Conservation (phyloP, 306 rosid genomes). For the Quercus cerris region DNA sequence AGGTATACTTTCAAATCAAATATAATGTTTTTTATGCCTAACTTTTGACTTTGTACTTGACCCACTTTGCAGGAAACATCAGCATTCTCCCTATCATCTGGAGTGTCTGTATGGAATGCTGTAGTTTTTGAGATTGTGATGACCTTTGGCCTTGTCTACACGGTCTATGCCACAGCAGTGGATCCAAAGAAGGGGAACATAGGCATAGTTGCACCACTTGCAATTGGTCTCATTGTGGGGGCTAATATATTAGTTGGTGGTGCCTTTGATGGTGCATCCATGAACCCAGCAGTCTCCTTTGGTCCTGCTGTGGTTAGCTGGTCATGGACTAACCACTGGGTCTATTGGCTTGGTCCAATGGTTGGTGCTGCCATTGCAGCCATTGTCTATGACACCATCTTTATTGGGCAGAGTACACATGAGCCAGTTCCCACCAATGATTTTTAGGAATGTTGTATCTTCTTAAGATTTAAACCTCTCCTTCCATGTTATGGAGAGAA, state of each 20-base stretch:
- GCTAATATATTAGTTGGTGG: slow-evolving; percentile 87
- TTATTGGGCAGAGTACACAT: slow-evolving; percentile 52
- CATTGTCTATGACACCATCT: slow-evolving; percentile 57
- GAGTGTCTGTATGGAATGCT: slow-evolving; percentile 60
- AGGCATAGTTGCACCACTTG: slow-evolving; percentile 68
- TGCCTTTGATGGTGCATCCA: slow-evolving; percentile 83
- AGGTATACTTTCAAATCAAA: neutral
- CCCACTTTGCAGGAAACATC: slow-evolving; percentile 49
- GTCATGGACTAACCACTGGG: slow-evolving; percentile 71
- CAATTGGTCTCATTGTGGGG: slow-evolving; percentile 79
- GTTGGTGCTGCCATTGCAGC: slow-evolving; percentile 65
- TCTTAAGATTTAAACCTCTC: neutral
- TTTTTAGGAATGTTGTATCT: slow-evolving; percentile 20
- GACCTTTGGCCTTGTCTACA: slow-evolving; percentile 77
- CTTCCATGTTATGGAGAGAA: slow-evolving; percentile 15
- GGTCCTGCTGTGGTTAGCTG: slow-evolving; percentile 75
- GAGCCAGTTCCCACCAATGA: slow-evolving; percentile 45
- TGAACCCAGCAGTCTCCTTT: slow-evolving; percentile 82
- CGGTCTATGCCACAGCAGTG: slow-evolving; percentile 78
- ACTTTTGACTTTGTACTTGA: neutral
- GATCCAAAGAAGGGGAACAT: slow-evolving; percentile 72
- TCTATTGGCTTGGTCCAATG: slow-evolving; percentile 74
- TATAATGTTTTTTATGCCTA: neutral
- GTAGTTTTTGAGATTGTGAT: slow-evolving; percentile 68
- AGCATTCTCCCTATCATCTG: slow-evolving; percentile 52